Percentiles rank a stretch among this genome's conserved stretches.
Evolutionary conservation across 345 rosid species (phyloP).

Genomic region (Abelmoschus esculentus): DNA sequence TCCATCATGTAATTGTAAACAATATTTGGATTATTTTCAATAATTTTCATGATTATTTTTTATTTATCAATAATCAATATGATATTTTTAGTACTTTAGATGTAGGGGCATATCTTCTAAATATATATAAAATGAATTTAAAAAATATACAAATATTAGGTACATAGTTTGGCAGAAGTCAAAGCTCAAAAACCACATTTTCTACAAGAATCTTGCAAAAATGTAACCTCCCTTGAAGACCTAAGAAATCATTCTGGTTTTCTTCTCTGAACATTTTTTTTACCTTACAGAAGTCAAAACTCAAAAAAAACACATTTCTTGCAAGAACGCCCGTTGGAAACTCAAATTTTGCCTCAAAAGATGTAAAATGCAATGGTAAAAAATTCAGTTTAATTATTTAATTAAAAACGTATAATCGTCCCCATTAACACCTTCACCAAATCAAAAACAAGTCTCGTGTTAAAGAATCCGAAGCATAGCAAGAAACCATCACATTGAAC

Average conservation of each 20-base stretch:
- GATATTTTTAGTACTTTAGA: not conserved
- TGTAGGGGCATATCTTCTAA: not conserved
- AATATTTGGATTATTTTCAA: not conserved
- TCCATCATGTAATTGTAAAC: not conserved
- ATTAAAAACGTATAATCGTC: no score
- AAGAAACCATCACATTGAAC: no score
- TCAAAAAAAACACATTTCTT: no score
- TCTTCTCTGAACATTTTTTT: not conserved
- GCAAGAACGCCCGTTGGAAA: no score
- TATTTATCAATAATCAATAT: no score
- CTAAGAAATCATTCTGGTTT: not conserved
- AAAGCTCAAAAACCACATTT: not conserved
- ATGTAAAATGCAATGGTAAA: no score
- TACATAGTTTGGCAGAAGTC: not conserved
- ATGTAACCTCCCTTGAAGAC: not conserved
- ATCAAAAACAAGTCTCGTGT: no score
- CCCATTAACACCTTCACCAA: no score
- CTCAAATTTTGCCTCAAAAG: no score
- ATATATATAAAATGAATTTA: not conserved
- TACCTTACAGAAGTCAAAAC: not conserved
- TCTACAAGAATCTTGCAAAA: slow-evolving; percentile 2
- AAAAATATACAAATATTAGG: not conserved
- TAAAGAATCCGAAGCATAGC: no score
- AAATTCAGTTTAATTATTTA: no score
- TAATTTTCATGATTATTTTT: not conserved